Conservation (phyloP, 2,329 filamentous ascomycete genomes). For the Atkinsonella texensis region DNA sequence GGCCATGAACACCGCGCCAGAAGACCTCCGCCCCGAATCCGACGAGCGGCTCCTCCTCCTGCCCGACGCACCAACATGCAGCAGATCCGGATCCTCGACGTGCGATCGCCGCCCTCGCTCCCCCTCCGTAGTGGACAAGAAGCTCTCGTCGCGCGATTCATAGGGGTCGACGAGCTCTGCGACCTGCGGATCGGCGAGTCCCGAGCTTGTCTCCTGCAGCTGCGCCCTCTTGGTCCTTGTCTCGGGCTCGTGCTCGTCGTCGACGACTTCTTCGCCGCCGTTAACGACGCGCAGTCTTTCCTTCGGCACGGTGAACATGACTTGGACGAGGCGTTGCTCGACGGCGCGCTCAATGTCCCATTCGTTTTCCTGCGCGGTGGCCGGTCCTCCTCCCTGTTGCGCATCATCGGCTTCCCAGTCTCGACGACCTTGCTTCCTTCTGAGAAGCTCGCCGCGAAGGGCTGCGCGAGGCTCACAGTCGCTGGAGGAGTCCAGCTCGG, state of each 20-base stretch:
- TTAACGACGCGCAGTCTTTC: conserved; percentile 85
- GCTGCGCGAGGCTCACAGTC: conserved; percentile 33
- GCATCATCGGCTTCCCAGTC: conserved; percentile 35
- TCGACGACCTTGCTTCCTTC: conserved; percentile 41
- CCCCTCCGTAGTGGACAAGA: not conserved
- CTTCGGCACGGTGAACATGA: conserved; percentile 90
- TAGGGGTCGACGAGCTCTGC: conserved; percentile 30
- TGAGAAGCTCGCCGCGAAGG: conserved; percentile 35
- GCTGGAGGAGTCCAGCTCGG: conserved; percentile 20
- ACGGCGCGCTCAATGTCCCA: conserved; percentile 69
- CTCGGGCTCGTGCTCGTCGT: conserved; percentile 14
- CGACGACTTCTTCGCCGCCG: conserved; percentile 36
- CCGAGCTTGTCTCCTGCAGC: conserved; percentile 1
- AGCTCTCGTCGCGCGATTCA: not conserved
- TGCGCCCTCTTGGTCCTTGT: not conserved
- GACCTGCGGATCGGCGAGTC: conserved; percentile 15
- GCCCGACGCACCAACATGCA: conserved; percentile 9
- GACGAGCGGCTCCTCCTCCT: conserved; percentile 16
- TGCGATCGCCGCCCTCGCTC: not conserved
- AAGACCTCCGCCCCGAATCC: conserved; percentile 18
- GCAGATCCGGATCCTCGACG: conserved; percentile 1
- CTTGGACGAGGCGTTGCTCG: conserved; percentile 59
- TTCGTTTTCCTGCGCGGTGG: conserved; percentile 44
- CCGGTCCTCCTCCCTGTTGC: conserved; percentile 18
- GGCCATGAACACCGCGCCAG: conserved; percentile 29